Conservation (phyloP, 179 eudicot species). For the Silene coronaria region DNA sequence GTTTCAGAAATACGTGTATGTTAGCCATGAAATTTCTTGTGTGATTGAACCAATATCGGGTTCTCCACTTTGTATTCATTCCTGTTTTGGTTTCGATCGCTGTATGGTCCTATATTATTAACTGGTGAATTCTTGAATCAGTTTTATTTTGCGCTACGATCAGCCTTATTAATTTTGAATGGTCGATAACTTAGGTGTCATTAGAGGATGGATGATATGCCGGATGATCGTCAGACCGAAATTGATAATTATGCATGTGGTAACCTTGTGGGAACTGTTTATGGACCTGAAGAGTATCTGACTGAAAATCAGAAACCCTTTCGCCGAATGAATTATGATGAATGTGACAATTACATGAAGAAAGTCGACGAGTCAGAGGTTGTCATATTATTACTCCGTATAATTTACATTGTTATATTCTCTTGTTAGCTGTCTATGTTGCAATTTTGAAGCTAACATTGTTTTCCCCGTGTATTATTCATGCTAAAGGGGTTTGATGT, state of each 20-base stretch:
- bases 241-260: neutral
- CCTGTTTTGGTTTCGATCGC: too few relatives aligned
- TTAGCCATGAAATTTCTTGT: too few relatives aligned
- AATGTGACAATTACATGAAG: neutral
- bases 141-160: neutral
- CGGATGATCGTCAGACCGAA: too few relatives aligned
- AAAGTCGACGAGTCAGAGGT: neutral
- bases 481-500: neutral
- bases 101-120: too few relatives aligned
- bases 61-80: too few relatives aligned
- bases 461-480: neutral
- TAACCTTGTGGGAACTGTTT: neutral
- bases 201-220: too few relatives aligned
- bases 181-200: too few relatives aligned
- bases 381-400: too few relatives aligned
- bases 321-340: neutral
- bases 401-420: neutral
- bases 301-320: neutral
- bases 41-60: too few relatives aligned
- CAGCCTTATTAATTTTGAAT: neutral
- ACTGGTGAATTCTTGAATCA: too few relatives aligned
- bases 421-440: neutral
- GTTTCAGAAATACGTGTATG: too few relatives aligned
- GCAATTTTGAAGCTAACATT: neutral
- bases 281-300: neutral